phyloP scores from a whole-genome alignment of 1,139 yeast genomes.

The Arxiozyma slooffiae region DNA sequence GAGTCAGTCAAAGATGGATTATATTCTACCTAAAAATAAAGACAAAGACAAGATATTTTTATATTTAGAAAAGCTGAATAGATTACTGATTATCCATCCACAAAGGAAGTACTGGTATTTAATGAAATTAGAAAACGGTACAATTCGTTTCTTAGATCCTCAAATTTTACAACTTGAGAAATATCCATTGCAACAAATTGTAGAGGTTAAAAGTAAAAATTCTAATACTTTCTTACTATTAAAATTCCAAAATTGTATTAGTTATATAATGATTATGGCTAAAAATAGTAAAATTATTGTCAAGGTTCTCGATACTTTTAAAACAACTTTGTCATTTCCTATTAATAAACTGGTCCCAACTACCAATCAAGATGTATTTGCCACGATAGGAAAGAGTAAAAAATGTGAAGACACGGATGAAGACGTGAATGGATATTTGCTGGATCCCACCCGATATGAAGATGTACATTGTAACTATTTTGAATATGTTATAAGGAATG shows the following conservation, averaged over 20 bases:
- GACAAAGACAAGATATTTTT: neutral
- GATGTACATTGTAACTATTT: neutral
- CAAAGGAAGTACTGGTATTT: neutral
- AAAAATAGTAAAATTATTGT: neutral
- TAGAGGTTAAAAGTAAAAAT: neutral
- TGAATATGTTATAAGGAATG: neutral
- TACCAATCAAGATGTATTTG: neutral
- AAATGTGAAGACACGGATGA: neutral
- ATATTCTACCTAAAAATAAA: neutral
- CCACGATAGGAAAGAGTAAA: neutral
- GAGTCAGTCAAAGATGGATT: neutral
- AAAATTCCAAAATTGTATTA: neutral
- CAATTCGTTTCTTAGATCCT: neutral
- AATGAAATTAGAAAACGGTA: constrained; percentile 1
- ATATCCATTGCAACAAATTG: neutral
- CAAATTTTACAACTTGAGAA: neutral
- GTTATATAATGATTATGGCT: neutral
- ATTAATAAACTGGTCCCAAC: neutral
- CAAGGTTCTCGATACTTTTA: neutral
- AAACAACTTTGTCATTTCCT: neutral
- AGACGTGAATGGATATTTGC: neutral
- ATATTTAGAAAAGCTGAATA: neutral
- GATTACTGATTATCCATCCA: neutral
- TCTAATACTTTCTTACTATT: neutral
- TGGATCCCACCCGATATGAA: neutral